These are phyloP conservation scores for Geranium incanum DNA, from an alignment of 441 rosid genomes.

Conservation along the genomic window DNA sequence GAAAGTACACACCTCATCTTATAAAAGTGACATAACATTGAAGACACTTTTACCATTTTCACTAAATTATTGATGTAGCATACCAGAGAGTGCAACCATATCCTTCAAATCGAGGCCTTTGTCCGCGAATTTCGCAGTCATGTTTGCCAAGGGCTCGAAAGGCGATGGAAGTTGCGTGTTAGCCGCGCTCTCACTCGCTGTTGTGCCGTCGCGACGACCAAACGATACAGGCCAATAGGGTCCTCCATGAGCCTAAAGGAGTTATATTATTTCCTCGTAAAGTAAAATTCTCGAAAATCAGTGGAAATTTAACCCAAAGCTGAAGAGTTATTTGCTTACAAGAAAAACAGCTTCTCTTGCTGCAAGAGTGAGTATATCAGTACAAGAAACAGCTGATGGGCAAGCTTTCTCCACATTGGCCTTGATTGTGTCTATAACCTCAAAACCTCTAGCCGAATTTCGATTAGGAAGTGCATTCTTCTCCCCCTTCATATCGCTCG, in stretches of 20 bases:
- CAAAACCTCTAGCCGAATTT: constrained; percentile 59
- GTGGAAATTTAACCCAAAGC: no score
- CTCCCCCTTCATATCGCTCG: constrained; percentile 33
- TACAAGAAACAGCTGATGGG: constrained; percentile 53
- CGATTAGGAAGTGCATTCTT: constrained; percentile 39
- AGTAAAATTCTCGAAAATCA: no score
- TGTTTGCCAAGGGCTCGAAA: constrained; percentile 42
- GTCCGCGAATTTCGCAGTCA: constrained; percentile 48
- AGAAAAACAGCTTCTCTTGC: constrained; percentile 54
- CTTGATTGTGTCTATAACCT: constrained; percentile 56
- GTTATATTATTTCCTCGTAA: no score
- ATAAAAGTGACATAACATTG: no score
- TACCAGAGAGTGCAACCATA: constrained; percentile 64
- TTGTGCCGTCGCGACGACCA: constrained; percentile 56
- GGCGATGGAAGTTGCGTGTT: constrained; percentile 55
- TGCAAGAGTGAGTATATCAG: constrained; percentile 54
- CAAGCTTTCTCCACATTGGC: constrained; percentile 49
- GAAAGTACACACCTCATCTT: no score
- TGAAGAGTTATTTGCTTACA: constrained; percentile 24
- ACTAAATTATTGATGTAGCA: no score
- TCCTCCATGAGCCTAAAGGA: background rate
- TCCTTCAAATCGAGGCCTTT: constrained; percentile 58
- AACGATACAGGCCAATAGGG: constrained; percentile 38
- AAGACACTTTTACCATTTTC: no score
- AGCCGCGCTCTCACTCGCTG: constrained; percentile 39